A percentile compares a stretch with the other conserved stretches of the same genome.
Conservation (phyloP, 257 asterid species). For the Rauvolfia tetraphylla region DNA sequence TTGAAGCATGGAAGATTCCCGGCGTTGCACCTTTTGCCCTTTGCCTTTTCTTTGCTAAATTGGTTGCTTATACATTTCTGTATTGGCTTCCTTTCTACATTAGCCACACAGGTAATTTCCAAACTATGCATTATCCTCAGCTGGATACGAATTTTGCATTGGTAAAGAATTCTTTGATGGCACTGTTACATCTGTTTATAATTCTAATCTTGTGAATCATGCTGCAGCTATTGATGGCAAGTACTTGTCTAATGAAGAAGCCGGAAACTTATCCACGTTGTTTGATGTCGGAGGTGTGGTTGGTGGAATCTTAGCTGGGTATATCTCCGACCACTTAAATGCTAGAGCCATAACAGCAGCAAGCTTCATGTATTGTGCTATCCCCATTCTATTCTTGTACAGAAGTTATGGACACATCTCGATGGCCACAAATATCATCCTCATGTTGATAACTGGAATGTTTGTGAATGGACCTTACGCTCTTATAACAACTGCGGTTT, state of each 20-base stretch:
- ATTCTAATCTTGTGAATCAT: not conserved
- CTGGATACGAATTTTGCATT: not conserved
- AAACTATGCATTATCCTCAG: not conserved
- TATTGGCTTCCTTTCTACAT: constrained; percentile 97
- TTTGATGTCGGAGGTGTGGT: constrained; percentile 94
- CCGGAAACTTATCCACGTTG: constrained; percentile 82
- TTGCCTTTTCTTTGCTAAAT: constrained; percentile 85
- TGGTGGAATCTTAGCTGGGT: constrained; percentile 92
- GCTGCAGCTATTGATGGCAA: constrained; percentile 77
- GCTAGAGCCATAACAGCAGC: constrained; percentile 96
- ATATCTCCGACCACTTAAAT: constrained; percentile 70
- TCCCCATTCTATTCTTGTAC: constrained; percentile 86
- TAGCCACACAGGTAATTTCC: constrained; percentile 78
- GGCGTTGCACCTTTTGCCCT: constrained; percentile 92
- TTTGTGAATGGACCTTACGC: constrained; percentile 96
- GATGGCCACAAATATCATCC: constrained; percentile 56
- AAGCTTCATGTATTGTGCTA: constrained; percentile 92
- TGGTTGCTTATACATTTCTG: constrained; percentile 90
- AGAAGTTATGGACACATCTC: constrained; percentile 77
- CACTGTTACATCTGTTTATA: not conserved
- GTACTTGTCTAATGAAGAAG: constrained; percentile 67
- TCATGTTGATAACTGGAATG: constrained; percentile 78
- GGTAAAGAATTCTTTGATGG: not conserved
- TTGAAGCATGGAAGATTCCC: constrained; percentile 89
- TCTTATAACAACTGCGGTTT: constrained; percentile 94